These are phyloP conservation scores for Pythium catenulatum DNA, from an alignment of 352 stramenopile genomes.

Conservation along the genomic window DNA sequence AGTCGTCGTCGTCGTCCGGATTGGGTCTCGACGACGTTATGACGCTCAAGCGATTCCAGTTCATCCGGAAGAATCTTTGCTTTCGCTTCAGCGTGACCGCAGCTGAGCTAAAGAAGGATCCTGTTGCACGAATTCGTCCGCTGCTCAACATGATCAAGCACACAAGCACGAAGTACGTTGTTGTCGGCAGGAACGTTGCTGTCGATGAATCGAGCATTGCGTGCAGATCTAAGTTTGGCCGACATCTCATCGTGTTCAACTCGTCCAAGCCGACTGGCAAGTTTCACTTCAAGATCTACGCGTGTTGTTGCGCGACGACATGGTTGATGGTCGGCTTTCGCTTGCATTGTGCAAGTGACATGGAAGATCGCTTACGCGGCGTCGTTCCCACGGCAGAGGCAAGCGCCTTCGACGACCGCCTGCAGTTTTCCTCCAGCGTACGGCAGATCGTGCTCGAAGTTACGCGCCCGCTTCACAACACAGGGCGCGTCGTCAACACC, in stretches of 20 bases:
- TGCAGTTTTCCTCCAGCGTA: slow-evolving; percentile 26
- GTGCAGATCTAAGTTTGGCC: slow-evolving; percentile 57
- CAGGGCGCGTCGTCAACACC: slow-evolving; percentile 56
- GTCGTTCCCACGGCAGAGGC: not conserved
- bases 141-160: slow-evolving; percentile 62
- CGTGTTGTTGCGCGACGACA: slow-evolving; percentile 57
- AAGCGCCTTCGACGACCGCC: not conserved
- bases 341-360: slow-evolving; percentile 52
- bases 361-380: slow-evolving; percentile 45
- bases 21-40: slow-evolving; percentile 50
- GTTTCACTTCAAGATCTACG: slow-evolving; percentile 67
- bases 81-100: slow-evolving; percentile 16
- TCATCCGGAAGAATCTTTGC: slow-evolving; percentile 52
- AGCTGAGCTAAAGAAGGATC: slow-evolving; percentile 19
- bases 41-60: slow-evolving; percentile 54
- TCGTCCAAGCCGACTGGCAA: slow-evolving; percentile 62
- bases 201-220: slow-evolving; percentile 63
- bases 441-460: slow-evolving; percentile 63
- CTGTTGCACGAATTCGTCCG: slow-evolving; percentile 45
- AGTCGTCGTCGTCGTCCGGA: not conserved
- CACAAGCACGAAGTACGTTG: slow-evolving; percentile 54
- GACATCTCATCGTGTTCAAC: slow-evolving; percentile 64
- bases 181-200: slow-evolving; percentile 56
- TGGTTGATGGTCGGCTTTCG: slow-evolving; percentile 62
- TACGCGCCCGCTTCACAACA: slow-evolving; percentile 46